Evolutionary conservation across 1,284 basidiomycete genomes (phyloP).

Genomic region (Pterulicium gracile): DNA sequence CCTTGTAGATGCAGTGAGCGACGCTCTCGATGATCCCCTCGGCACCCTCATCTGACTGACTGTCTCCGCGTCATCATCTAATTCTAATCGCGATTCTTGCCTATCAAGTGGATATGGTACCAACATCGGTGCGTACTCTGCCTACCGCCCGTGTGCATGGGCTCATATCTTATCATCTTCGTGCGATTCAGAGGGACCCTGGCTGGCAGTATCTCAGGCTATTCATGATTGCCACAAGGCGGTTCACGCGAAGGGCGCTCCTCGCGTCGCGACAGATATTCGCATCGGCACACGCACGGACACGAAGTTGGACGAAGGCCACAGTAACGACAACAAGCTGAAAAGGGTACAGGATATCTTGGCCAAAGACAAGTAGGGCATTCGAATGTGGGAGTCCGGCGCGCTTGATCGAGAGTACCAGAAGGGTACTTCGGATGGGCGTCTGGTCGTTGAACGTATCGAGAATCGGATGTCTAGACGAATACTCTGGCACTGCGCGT

Average conservation of each 20-base stretch:
- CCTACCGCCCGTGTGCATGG: constrained; percentile 2
- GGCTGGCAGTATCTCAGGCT: constrained; percentile 69
- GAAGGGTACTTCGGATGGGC: too few species aligned
- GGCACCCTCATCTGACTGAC: background rate
- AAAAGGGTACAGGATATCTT: constrained; percentile 71
- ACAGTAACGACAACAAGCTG: constrained; percentile 71
- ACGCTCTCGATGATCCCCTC: background rate
- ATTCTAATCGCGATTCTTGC: constrained; percentile 7
- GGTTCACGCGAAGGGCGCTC: constrained; percentile 69
- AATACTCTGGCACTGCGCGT: too few species aligned
- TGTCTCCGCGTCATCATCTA: constrained; percentile 6
- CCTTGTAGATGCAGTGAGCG: constrained; percentile 65
- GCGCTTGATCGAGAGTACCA: too few species aligned
- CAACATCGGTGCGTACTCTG: constrained; percentile 56
- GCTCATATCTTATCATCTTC: constrained; percentile 7
- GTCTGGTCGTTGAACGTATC: too few species aligned
- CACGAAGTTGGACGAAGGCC: constrained; percentile 48
- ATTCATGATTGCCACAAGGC: constrained; percentile 85
- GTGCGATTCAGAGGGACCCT: constrained; percentile 58
- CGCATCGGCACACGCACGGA: constrained; percentile 86
- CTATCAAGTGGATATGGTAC: constrained; percentile 75
- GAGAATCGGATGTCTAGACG: too few species aligned
- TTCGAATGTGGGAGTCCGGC: too few species aligned
- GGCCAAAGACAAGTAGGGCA: constrained; percentile 26
- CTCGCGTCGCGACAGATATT: constrained; percentile 78